phyloP scores from a whole-genome alignment of 2,329 filamentous ascomycete genomes.

The Macrophomina phaseolina region DNA sequence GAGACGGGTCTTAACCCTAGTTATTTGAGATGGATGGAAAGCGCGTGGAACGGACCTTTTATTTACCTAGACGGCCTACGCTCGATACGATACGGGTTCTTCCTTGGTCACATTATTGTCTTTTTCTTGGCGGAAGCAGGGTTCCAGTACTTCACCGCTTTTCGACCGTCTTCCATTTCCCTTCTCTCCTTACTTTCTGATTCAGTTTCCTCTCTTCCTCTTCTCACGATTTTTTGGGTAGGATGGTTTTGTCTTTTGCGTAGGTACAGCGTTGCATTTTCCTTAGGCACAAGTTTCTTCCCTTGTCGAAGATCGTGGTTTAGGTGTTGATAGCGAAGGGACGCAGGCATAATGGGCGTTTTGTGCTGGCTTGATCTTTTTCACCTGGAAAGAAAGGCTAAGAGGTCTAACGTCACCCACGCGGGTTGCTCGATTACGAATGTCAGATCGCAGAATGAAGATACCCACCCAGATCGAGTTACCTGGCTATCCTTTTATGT shows the following conservation, averaged over 20 bases:
- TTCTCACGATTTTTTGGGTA: neutral
- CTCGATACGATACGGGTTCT: neutral
- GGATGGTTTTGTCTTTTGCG: neutral
- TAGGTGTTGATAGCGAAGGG: neutral
- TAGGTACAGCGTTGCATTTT: conserved; percentile 10
- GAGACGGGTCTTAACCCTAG: neutral
- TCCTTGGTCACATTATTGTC: neutral
- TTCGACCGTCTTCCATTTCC: conserved; percentile 12
- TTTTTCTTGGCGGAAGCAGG: conserved; percentile 22
- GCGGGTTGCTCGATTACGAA: conserved; percentile 18
- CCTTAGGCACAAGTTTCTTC: neutral
- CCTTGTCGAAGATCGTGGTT: neutral
- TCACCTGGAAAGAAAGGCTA: conserved; percentile 4
- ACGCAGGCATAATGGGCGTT: conserved; percentile 10
- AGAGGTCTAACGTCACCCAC: conserved; percentile 20
- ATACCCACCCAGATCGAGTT: conserved; percentile 7
- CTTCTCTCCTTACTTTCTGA: neutral
- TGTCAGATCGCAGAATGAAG: neutral
- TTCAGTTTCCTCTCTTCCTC: neutral
- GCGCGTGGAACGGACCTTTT: neutral
- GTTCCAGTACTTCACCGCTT: conserved; percentile 6
- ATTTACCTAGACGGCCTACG: neutral
- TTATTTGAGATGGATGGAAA: neutral
- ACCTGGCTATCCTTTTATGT: conserved; percentile 5
- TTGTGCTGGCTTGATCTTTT: neutral